These are phyloP conservation scores for Zizania palustris DNA, from an alignment of 202 grass and related monocot genomes.

Conservation along the genomic window DNA sequence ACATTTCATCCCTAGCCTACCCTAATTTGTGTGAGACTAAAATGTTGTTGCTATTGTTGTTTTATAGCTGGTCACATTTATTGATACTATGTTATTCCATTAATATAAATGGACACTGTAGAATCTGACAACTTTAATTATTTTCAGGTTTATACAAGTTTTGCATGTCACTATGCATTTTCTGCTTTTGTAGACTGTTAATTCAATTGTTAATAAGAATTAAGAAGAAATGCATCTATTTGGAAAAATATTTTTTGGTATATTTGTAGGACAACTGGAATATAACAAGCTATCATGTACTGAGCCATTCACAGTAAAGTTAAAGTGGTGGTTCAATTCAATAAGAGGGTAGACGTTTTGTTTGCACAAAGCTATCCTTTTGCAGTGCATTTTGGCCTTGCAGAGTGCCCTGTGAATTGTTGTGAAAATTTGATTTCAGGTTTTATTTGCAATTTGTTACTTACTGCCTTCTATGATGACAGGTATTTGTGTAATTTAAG, in stretches of 20 bases:
- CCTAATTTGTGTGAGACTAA: neutral
- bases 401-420: neutral
- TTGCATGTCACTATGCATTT: conserved; percentile 28
- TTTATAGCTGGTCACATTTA: conserved; percentile 25
- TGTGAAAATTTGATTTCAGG: neutral
- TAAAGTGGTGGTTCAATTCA: conserved; percentile 11
- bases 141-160: conserved; percentile 24
- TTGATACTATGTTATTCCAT: conserved; percentile 38
- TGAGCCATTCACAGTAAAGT: conserved; percentile 27
- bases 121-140: neutral
- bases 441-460: conserved; percentile 26
- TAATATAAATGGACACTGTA: neutral
- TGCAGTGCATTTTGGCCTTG: conserved; percentile 21
- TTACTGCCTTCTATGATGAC: conserved; percentile 35
- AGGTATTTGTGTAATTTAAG: conserved; percentile 48
- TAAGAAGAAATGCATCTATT: neutral
- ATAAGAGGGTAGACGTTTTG: conserved; percentile 2
- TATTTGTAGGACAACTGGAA: conserved; percentile 24
- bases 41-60: neutral
- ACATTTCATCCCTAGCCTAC: neutral
- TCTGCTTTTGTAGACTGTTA: conserved; percentile 2
- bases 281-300: conserved; percentile 6
- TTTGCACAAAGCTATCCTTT: conserved; percentile 34
- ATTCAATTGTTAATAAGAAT: conserved; percentile 16
- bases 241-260: neutral